Conservation (phyloP, 495 filamentous ascomycete species). For the Trypethelium eluteriae region DNA sequence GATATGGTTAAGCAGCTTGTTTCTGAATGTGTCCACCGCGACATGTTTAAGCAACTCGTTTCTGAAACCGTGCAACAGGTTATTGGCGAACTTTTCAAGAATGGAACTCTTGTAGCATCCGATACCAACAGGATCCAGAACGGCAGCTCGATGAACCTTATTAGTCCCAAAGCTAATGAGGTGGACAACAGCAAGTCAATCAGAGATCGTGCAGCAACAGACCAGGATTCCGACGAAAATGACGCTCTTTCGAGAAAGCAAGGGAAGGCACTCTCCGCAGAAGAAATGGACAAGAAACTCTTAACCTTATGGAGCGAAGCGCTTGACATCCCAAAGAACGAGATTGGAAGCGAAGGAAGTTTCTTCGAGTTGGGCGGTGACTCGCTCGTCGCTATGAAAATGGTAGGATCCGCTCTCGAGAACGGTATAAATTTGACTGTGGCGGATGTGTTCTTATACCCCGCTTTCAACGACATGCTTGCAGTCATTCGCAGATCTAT, state of each 20-base stretch:
- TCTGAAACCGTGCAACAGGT: not conserved
- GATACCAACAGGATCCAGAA: not conserved
- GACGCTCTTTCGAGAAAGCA: not conserved
- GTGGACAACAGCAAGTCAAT: not conserved
- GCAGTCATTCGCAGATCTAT: not conserved
- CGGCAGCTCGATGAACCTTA: not conserved
- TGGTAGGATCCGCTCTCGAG: not conserved
- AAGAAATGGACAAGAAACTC: conserved; percentile 6
- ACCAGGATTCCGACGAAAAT: not conserved
- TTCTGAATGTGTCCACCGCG: conserved; percentile 8
- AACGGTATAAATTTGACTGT: not conserved
- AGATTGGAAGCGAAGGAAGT: not conserved
- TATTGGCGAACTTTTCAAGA: not conserved
- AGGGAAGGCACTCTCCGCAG: not conserved
- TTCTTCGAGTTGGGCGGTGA: conserved; percentile 2
- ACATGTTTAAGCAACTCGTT: conserved; percentile 9
- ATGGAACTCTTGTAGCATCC: not conserved
- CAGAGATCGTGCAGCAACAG: not conserved
- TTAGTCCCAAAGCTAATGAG: not conserved
- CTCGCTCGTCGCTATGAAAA: conserved; percentile 8
- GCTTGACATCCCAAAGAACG: not conserved
- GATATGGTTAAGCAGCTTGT: conserved; percentile 6
- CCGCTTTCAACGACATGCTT: not conserved
- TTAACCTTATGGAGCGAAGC: conserved; percentile 10
- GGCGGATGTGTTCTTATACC: not conserved